Percentiles rank a stretch among this genome's conserved stretches.
Evolutionary conservation across 2,329 filamentous ascomycete species (phyloP).

Genomic region (Sordariomycetes sp.): DNA sequence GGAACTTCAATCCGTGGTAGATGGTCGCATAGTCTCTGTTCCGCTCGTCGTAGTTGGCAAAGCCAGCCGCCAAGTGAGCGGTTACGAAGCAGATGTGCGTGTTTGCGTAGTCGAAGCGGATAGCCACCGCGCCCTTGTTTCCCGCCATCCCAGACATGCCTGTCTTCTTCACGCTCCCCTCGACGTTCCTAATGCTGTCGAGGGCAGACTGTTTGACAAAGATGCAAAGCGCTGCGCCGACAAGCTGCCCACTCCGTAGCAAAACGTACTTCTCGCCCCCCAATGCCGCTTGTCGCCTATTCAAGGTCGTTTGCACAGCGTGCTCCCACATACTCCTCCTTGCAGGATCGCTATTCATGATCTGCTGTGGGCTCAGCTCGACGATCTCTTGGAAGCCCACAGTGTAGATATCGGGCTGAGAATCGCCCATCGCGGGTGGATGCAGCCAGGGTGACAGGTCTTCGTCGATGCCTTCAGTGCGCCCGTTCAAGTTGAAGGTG

Average conservation of each 20-base stretch:
- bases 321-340: slow-evolving; percentile 80
- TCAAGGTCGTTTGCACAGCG: slow-evolving; percentile 69
- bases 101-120: slow-evolving; percentile 88
- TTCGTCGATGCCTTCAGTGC: slow-evolving; percentile 64
- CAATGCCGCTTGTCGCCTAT: slow-evolving; percentile 54
- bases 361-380: slow-evolving; percentile 93
- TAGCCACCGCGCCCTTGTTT: slow-evolving; percentile 95
- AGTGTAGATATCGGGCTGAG: slow-evolving; percentile 75
- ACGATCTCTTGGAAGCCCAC: slow-evolving; percentile 98
- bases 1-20: slow-evolving; percentile 77
- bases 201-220: slow-evolving; percentile 77
- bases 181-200: slow-evolving; percentile 85
- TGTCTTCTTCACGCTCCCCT: slow-evolving; percentile 88
- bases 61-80: slow-evolving; percentile 90
- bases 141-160: slow-evolving; percentile 95
- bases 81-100: slow-evolving; percentile 94
- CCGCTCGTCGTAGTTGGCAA: slow-evolving; percentile 91
- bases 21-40: slow-evolving; percentile 92
- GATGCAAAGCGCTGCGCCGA: slow-evolving; percentile 85
- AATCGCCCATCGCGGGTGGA: slow-evolving; percentile 44
- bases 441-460: slow-evolving; percentile 85
- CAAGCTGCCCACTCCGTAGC: slow-evolving; percentile 83
- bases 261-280: slow-evolving; percentile 77
- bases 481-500: slow-evolving; percentile 92
- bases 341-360: slow-evolving; percentile 94